These are phyloP conservation scores for Dryas alaskensis DNA, from an alignment of 306 rosid genomes.

Conservation along the genomic window DNA sequence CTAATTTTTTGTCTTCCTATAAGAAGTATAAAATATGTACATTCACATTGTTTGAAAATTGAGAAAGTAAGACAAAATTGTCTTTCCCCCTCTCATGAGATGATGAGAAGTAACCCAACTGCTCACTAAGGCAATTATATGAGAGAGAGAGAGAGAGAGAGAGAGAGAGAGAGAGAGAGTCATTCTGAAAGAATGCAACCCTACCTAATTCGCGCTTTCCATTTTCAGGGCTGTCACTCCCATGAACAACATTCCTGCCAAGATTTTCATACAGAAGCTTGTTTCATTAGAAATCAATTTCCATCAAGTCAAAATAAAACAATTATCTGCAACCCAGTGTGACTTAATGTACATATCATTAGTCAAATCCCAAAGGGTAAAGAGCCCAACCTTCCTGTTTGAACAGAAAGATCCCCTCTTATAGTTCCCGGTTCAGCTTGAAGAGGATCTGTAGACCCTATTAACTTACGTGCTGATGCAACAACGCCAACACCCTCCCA, in stretches of 20 bases:
- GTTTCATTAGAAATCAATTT: slow-evolving; percentile 19
- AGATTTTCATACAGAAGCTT: slow-evolving; percentile 24
- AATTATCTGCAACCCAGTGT: slow-evolving; percentile 1
- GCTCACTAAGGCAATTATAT: too few relatives aligned
- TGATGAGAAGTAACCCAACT: not conserved
- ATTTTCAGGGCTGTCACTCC: slow-evolving; percentile 98
- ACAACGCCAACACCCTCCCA: slow-evolving; percentile 99
- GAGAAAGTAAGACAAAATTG: not conserved
- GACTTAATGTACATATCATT: not conserved
- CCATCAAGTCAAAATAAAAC: slow-evolving; percentile 2
- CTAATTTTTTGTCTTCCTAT: not conserved
- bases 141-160: not conserved
- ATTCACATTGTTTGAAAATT: not conserved
- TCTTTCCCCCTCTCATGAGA: not conserved
- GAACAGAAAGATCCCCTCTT: slow-evolving; percentile 92
- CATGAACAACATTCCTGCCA: slow-evolving; percentile 90
- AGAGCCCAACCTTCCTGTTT: slow-evolving; percentile 77
- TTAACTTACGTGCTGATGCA: slow-evolving; percentile 90
- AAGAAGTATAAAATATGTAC: not conserved
- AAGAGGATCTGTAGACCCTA: slow-evolving; percentile 91
- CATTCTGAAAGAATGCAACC: not conserved
- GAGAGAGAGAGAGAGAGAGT: not conserved
- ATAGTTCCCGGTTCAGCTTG: slow-evolving; percentile 98
- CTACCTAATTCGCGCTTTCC: slow-evolving; percentile 91
- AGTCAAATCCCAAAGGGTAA: slow-evolving; percentile 17